Conservation (phyloP, 2,329 filamentous ascomycete species). For the Diplodia corticola region DNA sequence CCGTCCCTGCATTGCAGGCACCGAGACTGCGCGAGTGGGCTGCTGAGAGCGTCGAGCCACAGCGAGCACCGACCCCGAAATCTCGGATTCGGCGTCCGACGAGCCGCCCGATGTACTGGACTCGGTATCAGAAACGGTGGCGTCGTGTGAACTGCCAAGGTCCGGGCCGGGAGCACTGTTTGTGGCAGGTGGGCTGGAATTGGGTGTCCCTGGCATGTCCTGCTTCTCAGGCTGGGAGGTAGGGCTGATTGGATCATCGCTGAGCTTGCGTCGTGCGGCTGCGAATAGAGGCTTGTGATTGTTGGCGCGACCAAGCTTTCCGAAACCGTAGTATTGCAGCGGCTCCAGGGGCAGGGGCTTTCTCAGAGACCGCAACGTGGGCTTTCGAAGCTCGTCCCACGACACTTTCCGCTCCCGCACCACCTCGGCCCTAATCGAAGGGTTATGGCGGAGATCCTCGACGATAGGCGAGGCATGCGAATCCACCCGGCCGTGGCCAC, state of each 20-base stretch:
- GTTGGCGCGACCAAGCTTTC: background rate
- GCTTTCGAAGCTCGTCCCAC: background rate
- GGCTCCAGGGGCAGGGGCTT: background rate
- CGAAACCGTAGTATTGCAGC: background rate
- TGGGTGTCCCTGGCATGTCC: background rate
- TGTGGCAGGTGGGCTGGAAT: background rate
- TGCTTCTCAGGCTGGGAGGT: background rate
- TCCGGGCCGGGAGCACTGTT: background rate
- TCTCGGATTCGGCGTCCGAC: constrained; percentile 10
- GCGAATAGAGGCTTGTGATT: background rate
- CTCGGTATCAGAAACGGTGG: background rate
- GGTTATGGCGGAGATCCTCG: background rate
- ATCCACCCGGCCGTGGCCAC: background rate
- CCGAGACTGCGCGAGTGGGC: background rate
- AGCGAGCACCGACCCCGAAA: background rate
- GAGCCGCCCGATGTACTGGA: background rate
- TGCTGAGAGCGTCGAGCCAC: background rate
- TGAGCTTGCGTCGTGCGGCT: background rate
- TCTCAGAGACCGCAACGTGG: background rate
- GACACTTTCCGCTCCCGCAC: background rate
- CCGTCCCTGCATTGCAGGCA: background rate
- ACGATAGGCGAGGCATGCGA: background rate
- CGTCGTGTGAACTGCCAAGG: background rate
- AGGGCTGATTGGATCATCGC: background rate
- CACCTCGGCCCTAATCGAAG: constrained; percentile 3